Evolutionary conservation across 1,284 basidiomycete genomes (phyloP).

Genomic region (Marasmius fiardii): DNA sequence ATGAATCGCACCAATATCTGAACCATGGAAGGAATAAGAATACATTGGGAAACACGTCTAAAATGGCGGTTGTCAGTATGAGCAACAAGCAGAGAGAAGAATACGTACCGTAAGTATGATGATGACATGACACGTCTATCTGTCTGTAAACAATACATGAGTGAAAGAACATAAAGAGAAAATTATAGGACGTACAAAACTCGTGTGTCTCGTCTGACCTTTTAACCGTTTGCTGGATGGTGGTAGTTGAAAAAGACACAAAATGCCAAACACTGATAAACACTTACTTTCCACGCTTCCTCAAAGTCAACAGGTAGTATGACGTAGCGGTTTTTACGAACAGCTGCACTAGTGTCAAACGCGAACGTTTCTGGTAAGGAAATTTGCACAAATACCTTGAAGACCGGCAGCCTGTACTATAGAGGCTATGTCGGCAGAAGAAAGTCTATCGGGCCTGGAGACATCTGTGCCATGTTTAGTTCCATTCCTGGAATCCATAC

Average conservation of each 20-base stretch:
- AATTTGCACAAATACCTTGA: slow-evolving; percentile 62
- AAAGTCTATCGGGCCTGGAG: slow-evolving; percentile 93
- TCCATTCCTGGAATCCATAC: not conserved
- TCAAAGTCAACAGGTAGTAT: slow-evolving; percentile 98
- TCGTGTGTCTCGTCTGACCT: slow-evolving; percentile 91
- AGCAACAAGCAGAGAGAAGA: slow-evolving; percentile 16
- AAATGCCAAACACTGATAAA: slow-evolving; percentile 36
- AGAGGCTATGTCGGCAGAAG: slow-evolving; percentile 93
- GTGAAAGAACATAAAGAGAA: slow-evolving; percentile 7
- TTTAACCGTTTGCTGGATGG: slow-evolving; percentile 85
- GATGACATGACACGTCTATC: slow-evolving; percentile 9
- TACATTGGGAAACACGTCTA: not conserved
- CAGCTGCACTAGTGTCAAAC: slow-evolving; percentile 51
- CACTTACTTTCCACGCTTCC: slow-evolving; percentile 94
- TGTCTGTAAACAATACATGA: slow-evolving; percentile 13
- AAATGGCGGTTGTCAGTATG: not conserved
- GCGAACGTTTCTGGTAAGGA: not conserved
- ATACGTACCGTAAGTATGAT: not conserved
- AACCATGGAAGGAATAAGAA: no score
- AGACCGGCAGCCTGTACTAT: slow-evolving; percentile 97
- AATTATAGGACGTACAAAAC: slow-evolving; percentile 72
- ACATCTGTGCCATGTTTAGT: slow-evolving; percentile 62
- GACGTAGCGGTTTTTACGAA: slow-evolving; percentile 97
- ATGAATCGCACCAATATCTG: slow-evolving; percentile 1
- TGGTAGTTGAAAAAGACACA: slow-evolving; percentile 29